Percentiles rank a stretch among this genome's conserved stretches.
Conservation (phyloP, 495 filamentous ascomycete genomes). For the Poronia punctata region DNA sequence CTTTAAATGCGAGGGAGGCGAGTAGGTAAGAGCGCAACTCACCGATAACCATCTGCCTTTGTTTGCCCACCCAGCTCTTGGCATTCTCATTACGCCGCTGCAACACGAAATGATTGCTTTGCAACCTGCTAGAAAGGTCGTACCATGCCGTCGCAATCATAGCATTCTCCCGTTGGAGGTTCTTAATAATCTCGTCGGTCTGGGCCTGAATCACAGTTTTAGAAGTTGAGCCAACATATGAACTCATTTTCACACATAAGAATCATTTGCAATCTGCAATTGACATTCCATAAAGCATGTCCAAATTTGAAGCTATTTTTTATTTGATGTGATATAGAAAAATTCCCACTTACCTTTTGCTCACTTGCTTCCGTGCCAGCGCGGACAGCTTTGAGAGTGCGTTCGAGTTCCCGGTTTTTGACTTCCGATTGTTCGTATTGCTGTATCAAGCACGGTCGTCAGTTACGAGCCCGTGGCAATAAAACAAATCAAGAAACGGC, state of each 20-base stretch:
- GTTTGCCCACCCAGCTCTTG: constrained; percentile 85
- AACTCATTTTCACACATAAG: constrained; percentile 6
- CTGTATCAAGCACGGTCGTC: constrained; percentile 20
- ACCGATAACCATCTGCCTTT: constrained; percentile 67
- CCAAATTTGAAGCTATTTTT: neutral
- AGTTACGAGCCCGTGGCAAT: constrained; percentile 2
- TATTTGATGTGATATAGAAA: constrained; percentile 6
- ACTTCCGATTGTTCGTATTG: constrained; percentile 45
- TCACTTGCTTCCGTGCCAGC: constrained; percentile 35
- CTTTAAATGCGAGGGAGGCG: too few relatives aligned
- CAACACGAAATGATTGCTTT: constrained; percentile 80
- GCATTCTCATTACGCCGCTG: constrained; percentile 69
- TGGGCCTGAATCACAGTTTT: constrained; percentile 37
- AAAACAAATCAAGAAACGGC: too few relatives aligned
- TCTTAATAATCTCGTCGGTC: constrained; percentile 57
- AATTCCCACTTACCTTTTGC: constrained; percentile 39
- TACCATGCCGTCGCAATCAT: constrained; percentile 91
- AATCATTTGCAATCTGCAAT: constrained; percentile 8
- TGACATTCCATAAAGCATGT: neutral
- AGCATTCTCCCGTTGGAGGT: constrained; percentile 71
- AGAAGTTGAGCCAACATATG: constrained; percentile 6
- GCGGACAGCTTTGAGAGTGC: constrained; percentile 39
- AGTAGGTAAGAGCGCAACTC: too few relatives aligned
- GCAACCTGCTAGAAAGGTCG: constrained; percentile 73
- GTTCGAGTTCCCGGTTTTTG: constrained; percentile 40